A percentile compares a stretch with the other conserved stretches of the same genome.
Evolutionary conservation across 1,139 yeast species (phyloP).

Genomic region (Hyphopichia burtonii): DNA sequence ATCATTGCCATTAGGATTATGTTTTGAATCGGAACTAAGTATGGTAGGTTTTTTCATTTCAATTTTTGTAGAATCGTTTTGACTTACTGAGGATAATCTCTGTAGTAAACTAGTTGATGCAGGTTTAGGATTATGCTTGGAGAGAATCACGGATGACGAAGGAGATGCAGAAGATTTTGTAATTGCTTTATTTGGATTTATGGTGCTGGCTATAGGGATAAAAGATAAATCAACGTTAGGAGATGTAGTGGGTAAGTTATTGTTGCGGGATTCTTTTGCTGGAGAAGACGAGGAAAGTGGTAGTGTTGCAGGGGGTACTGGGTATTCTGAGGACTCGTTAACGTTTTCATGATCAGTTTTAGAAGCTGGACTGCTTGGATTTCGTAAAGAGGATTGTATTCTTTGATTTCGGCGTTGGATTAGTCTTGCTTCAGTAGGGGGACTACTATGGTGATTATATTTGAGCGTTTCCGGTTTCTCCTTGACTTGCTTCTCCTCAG

Average conservation of each 20-base stretch:
- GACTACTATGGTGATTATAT: background rate
- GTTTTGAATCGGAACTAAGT: background rate
- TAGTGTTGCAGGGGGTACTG: background rate
- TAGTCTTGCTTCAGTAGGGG: background rate
- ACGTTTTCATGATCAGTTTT: background rate
- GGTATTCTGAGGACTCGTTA: background rate
- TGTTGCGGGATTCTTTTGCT: background rate
- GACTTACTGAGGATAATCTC: too few relatives aligned
- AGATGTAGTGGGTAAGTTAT: constrained; percentile 9
- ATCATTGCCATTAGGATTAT: background rate
- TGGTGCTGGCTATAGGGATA: constrained; percentile 18
- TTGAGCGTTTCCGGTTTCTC: too few relatives aligned
- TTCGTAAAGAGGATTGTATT: background rate
- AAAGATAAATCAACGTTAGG: constrained; percentile 19
- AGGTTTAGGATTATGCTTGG: too few relatives aligned
- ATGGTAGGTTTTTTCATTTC: too few relatives aligned
- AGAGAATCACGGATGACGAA: too few relatives aligned
- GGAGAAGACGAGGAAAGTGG: constrained; percentile 2
- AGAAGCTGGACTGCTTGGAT: background rate
- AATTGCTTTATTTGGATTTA: constrained; percentile 8
- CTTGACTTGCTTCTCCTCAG: too few relatives aligned
- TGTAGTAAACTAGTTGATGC: too few relatives aligned
- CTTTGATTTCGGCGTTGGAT: background rate
- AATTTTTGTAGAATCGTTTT: too few relatives aligned
- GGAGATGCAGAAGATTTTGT: background rate